Evolutionary conservation across 2,329 filamentous ascomycete genomes (phyloP), one percentile per base, ranked within the genome.

Genomic region (Colletotrichum sansevieriae): DNA sequence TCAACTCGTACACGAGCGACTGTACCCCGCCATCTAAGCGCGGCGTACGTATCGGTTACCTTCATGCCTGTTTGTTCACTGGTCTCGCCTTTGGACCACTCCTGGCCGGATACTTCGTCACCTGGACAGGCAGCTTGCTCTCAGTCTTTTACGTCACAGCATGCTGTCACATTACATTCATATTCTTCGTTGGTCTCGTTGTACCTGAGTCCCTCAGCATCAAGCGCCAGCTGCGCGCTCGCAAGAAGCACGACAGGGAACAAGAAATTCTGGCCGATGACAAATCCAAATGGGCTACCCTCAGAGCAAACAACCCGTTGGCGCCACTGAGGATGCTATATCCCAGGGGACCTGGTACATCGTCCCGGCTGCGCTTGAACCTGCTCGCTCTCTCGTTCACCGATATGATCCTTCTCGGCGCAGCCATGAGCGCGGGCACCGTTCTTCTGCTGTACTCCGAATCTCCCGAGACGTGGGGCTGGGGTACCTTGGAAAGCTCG

Each of bases 71-170:
- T 73, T 84, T 99, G 9, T 98, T 97, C 78, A 86, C 88, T 2
- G 96, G 96, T n/a, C 88, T 98, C 52, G 95, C 96, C 0, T 80
- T 95, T 37, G 96, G 96, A 0, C 96, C 96, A 8, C 85, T 97
- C 3, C 76, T 97, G 22, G 91, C 94, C 0, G 95, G 92, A 2
- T 91, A 92, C 73, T 83, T 98, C 49, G 91, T 97, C 74, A 88
- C 92, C 74, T 87, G 85, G 78, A 95, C 92, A 0, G 92, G 92
- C 8, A 88, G 88, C 49, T 84, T 97, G 15, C 78, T 98, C 7
- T 87, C 89, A n/a, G 87, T 97, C 54, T 98, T 99, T 78, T 97
- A 97, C 77, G 83, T 94, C 44, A 90, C 91, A 0, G 79, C 97
- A 12, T 89, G 80, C 3, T 91, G 92, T 68, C 93, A 98, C 76